These are phyloP conservation scores for Herpetomonas tarakana DNA, from an alignment of 208 protist genomes.

Conservation along the genomic window DNA sequence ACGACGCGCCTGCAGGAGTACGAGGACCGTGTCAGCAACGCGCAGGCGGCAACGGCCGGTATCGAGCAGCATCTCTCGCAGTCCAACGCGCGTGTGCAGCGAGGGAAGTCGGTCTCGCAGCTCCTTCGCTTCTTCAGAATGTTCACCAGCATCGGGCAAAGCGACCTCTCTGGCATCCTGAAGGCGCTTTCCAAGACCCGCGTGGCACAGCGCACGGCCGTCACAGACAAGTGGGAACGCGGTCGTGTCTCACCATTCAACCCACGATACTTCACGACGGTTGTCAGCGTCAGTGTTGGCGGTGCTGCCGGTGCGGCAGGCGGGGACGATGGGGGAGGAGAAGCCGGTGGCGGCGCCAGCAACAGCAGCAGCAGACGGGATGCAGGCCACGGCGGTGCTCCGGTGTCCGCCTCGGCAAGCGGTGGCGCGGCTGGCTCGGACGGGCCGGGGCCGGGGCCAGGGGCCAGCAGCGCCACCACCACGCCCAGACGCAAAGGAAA, in stretches of 20 bases:
- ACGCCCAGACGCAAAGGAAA: background rate
- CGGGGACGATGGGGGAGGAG: background rate
- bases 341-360: too few relatives aligned
- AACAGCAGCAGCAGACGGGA: too few relatives aligned
- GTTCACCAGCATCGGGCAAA: conserved; percentile 45
- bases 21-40: conserved; percentile 82
- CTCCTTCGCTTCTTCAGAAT: conserved; percentile 74
- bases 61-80: conserved; percentile 86
- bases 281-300: conserved; percentile 18
- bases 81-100: conserved; percentile 78
- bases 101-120: conserved; percentile 65
- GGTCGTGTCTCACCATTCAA: conserved; percentile 54
- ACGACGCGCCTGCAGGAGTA: conserved; percentile 67
- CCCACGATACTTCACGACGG: conserved; percentile 55
- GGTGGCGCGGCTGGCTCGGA: background rate
- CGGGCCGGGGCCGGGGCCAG: background rate
- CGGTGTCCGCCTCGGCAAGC: too few relatives aligned
- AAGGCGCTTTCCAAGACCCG: conserved; percentile 59
- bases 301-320: background rate
- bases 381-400: too few relatives aligned
- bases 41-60: conserved; percentile 72
- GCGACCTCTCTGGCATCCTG: conserved; percentile 44
- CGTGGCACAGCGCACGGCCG: conserved; percentile 42
- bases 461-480: background rate
- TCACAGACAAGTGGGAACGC: conserved; percentile 57